phyloP scores from a whole-genome alignment of 2,329 filamentous ascomycete genomes.

The Ophiostoma himal-ulmi region DNA sequence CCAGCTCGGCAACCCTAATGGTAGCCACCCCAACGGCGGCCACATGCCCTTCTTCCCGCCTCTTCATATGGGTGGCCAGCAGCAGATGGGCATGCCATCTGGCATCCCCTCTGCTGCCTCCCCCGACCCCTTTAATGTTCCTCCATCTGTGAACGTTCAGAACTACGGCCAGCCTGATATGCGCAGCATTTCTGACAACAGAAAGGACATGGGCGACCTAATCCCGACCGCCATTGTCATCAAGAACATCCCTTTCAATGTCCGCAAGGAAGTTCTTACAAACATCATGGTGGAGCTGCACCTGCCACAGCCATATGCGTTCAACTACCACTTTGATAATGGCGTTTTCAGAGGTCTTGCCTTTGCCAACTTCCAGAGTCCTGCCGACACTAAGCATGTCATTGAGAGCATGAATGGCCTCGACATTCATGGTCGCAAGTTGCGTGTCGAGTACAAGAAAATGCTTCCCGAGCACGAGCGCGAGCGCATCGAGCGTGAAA shows the following conservation, averaged over 20 bases:
- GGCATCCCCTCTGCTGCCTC: conserved; percentile 39
- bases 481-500: conserved; percentile 93
- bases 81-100: conserved; percentile 29
- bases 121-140: conserved; percentile 34
- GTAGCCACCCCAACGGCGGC: conserved; percentile 2
- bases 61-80: conserved; percentile 19
- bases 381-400: conserved; percentile 86
- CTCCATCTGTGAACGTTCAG: conserved; percentile 32
- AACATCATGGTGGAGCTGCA: conserved; percentile 91
- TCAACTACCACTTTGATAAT: conserved; percentile 99
- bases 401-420: conserved; percentile 94
- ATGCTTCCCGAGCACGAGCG: conserved; percentile 94
- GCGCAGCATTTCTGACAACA: conserved; percentile 38
- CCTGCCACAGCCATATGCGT: conserved; percentile 90
- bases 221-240: conserved; percentile 98
- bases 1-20: conserved; percentile 20
- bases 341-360: conserved; percentile 93
- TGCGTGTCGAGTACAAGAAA: conserved; percentile 98
- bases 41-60: conserved; percentile 24
- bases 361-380: conserved; percentile 96
- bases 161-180: conserved; percentile 36
- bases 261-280: conserved; percentile 93
- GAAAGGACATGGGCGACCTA: conserved; percentile 68
- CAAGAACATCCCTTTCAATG: conserved; percentile 98
- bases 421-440: conserved; percentile 87